Base-by-base conservation (phyloP, 148 eudicot genomes). In the Cornus kousa region DNA sequence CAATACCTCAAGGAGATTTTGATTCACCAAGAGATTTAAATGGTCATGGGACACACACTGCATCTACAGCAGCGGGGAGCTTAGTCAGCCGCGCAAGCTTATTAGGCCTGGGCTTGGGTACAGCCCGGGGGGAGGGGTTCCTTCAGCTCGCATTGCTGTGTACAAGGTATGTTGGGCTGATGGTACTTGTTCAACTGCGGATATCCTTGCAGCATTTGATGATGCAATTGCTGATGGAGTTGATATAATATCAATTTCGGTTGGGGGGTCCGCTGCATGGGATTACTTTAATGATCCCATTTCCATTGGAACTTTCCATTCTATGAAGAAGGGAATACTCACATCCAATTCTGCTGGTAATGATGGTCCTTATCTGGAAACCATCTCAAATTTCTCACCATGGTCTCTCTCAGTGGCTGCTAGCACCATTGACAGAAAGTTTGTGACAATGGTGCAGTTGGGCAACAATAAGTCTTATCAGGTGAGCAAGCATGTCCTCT, bases 151-250 rank as follows among this genome's bases (percentile, higher is more conserved):
- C 28, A 28, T 28, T 28, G 28, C 28, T 28, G 28, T 28, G 28
- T 28, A 28, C 28, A 28, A 28, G 28, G 28, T 28, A 28, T 28
- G 28, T 28, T 28, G 28, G 28, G 28, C 28, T 28, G 0, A 28
- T 28, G 28, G 1, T 28, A 28, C 28, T 28, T 28, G 28, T 28
- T 28, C 28, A 28, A 28, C 28, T 14, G 82, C 87, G 1, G 91
- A 90, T 66, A 73, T 86, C 5, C 40, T 90, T 5, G 89, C 90
- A 8, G 94, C 94, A 28, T 84, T 90, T 75, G 91, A 90, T 65
- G 84, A 87, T 19, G 94, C 94, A 28, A 84, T 88, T 13, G 81
- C 76, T 0, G 94, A 91, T 80, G 94, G 92, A n/a, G 94, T 91
- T 5, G 89, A 88, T 22, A 77, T 90, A 10, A 81, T 88, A 3